These are phyloP conservation scores for Globisporangium paddicum DNA, from an alignment of 352 stramenopile species.

Conservation along the genomic window DNA sequence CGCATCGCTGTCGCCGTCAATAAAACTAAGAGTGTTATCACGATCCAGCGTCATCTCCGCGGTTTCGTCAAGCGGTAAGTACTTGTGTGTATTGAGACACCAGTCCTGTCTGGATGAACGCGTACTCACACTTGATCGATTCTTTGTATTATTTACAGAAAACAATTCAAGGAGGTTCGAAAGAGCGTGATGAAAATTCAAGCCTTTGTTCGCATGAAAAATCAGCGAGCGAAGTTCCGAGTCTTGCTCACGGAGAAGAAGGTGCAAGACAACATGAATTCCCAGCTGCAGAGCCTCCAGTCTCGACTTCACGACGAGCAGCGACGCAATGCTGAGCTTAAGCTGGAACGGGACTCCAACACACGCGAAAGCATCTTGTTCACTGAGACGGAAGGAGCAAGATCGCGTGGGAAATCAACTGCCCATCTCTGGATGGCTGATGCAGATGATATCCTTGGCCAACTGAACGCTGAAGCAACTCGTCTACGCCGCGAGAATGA, in stretches of 20 bases:
- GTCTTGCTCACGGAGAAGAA: conserved; percentile 47
- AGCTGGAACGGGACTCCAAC: conserved; percentile 36
- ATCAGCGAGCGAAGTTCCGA: conserved; percentile 50
- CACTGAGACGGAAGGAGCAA: conserved; percentile 31
- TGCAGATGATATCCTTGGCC: conserved; percentile 75
- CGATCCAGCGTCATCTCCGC: conserved; percentile 62
- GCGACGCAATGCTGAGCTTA: conserved; percentile 48
- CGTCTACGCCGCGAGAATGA: conserved; percentile 76
- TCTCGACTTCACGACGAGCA: conserved; percentile 61
- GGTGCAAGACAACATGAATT: conserved; percentile 53
- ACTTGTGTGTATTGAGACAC: not conserved
- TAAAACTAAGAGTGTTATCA: conserved; percentile 53
- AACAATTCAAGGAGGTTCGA: conserved; percentile 47
- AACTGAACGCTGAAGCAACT: conserved; percentile 68
- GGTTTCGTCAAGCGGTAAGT: conserved; percentile 55
- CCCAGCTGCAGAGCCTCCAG: conserved; percentile 51
- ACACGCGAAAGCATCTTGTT: conserved; percentile 42
- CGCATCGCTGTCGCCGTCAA: conserved; percentile 41
- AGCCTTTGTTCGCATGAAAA: conserved; percentile 60
- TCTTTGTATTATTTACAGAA: conserved; percentile 17
- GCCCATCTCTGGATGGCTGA: conserved; percentile 84
- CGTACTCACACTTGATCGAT: not conserved
- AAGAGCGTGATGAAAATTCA: conserved; percentile 57
- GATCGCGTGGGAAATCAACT: conserved; percentile 51
- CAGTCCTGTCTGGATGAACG: too few relatives aligned